Base-by-base conservation (phyloP, 208 protist genomes). In the Herpetomonas muscarum region DNA sequence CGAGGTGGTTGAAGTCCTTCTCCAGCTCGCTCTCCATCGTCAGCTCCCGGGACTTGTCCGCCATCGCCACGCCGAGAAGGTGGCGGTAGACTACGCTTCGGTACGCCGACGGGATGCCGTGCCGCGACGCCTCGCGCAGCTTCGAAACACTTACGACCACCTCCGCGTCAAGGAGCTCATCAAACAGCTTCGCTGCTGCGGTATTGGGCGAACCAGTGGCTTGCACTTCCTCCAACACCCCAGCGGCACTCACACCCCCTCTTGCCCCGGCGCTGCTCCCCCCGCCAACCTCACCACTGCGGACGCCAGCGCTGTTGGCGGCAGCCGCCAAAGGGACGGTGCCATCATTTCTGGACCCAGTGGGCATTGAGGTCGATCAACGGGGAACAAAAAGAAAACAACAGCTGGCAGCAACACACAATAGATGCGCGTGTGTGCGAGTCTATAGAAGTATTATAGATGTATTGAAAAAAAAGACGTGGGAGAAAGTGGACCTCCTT, bases 21-120 rank as follows among this genome's bases (percentile, higher is more conserved):
- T 94, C 87, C 62, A 87, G 87, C 65, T 69, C 51, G 17, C 79
- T 69, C 55, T 94, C 87, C 65, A 90, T 64, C 54, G 80, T 84
- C 87, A 94, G 89, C 65, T 94, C 83, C 37, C 71, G 73, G 15
- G 84, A 91, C 60, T 89, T 89, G 55, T 94, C 83, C 17, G 71
- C 74, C 28, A 79, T 77, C 22, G 84, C 67, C 30, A 92, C 69
- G 25, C 82, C 82, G 29, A 94, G 74, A 0, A 94, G 74, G 59
- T 94, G 89, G 54, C 82, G 76, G 64, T 94, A 94, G 41, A 92
- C 88, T 4, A 78, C 68, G 49, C 73, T 76, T 49, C 88, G 81
- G 59, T 87, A 82, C 2, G 55, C 57, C 0, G 73, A 54, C 0
- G 81, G 81, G 34, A 94, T 81, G 34, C 88, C 88, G 22, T 82